Conservation (phyloP, 257 asterid genomes). For the Solanum chilense region DNA sequence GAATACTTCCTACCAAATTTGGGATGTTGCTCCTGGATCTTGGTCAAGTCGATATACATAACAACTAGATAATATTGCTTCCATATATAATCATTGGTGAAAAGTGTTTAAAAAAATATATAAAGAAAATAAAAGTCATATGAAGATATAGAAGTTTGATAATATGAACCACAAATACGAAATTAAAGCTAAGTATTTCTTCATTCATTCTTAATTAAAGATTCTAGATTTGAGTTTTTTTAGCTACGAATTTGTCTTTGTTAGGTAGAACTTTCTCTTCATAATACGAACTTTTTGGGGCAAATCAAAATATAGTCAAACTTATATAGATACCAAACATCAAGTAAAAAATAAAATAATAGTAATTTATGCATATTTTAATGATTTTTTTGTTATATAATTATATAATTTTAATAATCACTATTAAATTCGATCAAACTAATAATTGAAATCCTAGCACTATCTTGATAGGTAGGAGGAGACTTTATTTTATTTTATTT, state of each 20-base stretch:
- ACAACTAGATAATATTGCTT: background rate
- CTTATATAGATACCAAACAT: too few species aligned
- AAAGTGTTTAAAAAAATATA: background rate
- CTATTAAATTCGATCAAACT: background rate
- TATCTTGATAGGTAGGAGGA: background rate
- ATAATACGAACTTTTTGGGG: too few species aligned
- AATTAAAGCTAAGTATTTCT: too few species aligned
- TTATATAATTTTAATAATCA: too few species aligned
- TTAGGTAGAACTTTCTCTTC: background rate
- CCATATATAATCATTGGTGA: background rate
- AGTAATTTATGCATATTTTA: too few species aligned
- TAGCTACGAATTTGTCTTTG: fast-evolving
- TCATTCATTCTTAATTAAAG: too few species aligned
- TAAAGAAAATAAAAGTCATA: background rate
- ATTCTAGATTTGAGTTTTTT: fast-evolving
- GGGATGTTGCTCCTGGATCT: background rate
- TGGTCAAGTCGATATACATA: background rate
- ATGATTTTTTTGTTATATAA: background rate
- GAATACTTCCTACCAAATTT: background rate
- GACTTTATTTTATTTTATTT: too few species aligned
- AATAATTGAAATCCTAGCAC: background rate
- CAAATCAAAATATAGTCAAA: too few species aligned
- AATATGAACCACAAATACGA: too few species aligned
- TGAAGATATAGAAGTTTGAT: background rate
- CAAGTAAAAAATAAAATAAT: too few species aligned